phyloP scores from a whole-genome alignment of 2,329 filamentous ascomycete species.

The Exophiala mesophila region DNA sequence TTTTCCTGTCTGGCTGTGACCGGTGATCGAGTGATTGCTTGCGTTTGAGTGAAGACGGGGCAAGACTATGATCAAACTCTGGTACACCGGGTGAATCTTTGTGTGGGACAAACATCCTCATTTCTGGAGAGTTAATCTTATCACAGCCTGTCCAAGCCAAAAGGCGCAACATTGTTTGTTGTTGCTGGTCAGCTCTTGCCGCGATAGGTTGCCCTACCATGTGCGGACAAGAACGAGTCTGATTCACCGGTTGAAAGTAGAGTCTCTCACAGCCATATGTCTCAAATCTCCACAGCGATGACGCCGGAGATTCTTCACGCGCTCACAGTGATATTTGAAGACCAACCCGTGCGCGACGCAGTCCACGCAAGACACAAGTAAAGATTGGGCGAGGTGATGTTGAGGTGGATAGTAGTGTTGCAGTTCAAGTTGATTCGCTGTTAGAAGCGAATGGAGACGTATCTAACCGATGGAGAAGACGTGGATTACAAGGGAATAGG shows the following conservation, averaged over 20 bases:
- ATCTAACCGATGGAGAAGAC: neutral
- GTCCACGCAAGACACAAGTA: too few species aligned
- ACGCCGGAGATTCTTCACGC: too few species aligned
- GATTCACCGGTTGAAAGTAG: slow-evolving; percentile 15
- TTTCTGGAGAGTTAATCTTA: slow-evolving; percentile 41
- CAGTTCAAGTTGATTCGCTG: too few species aligned
- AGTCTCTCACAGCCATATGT: slow-evolving; percentile 3
- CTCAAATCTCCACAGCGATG: too few species aligned
- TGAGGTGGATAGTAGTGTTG: too few species aligned
- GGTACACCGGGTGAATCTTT: slow-evolving; percentile 25
- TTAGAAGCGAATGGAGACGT: too few species aligned
- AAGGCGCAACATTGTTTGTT: slow-evolving; percentile 41
- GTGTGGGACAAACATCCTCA: slow-evolving; percentile 40
- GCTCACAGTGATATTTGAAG: too few species aligned
- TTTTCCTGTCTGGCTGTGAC: slow-evolving; percentile 16
- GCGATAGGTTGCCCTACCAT: slow-evolving; percentile 6
- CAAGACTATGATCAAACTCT: slow-evolving; percentile 6
- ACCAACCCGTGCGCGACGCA: too few species aligned
- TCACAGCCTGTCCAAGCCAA: slow-evolving; percentile 46
- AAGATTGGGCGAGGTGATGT: too few species aligned
- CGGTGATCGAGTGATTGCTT: slow-evolving; percentile 39
- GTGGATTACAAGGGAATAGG: slow-evolving; percentile 19
- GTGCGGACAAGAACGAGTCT: slow-evolving; percentile 14
- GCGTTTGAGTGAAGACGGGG: slow-evolving; percentile 46
- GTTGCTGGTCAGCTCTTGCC: slow-evolving; percentile 8